A percentile compares a stretch with the other conserved stretches of the same genome.
These are phyloP conservation scores for Kwoniella botswanensis DNA, from an alignment of 768 basidiomycete species.

Conservation along the genomic window DNA sequence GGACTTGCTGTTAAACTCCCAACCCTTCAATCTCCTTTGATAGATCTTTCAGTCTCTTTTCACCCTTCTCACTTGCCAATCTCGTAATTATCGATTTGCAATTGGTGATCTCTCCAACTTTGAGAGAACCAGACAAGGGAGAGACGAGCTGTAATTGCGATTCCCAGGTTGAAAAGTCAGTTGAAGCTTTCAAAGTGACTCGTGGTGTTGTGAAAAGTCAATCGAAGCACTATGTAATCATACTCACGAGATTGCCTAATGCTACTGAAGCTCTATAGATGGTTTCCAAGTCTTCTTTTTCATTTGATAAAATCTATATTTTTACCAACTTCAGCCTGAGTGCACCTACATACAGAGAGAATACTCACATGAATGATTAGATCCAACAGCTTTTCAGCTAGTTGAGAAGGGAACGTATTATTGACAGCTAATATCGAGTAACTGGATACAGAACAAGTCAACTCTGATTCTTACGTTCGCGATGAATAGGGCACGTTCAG, in stretches of 20 bases:
- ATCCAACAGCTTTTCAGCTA: slow-evolving; percentile 32
- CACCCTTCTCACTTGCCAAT: slow-evolving; percentile 39
- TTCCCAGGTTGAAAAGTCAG: not conserved
- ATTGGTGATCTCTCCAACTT: slow-evolving; percentile 42
- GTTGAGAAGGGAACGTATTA: slow-evolving; percentile 27
- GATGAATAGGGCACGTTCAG: not conserved
- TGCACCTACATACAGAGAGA: not conserved
- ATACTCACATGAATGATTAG: slow-evolving; percentile 45
- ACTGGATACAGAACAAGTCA: slow-evolving; percentile 31
- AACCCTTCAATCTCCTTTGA: slow-evolving; percentile 43
- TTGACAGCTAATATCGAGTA: slow-evolving; percentile 53
- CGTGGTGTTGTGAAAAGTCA: not conserved
- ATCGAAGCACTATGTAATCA: not conserved
- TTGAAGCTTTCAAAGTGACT: not conserved
- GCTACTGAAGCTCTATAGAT: slow-evolving; percentile 54
- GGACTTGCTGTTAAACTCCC: slow-evolving; percentile 17
- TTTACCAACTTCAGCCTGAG: no score
- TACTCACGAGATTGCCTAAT: slow-evolving; percentile 53
- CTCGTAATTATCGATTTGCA: slow-evolving; percentile 35
- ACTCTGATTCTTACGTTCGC: not conserved
- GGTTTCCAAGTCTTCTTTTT: slow-evolving; percentile 49
- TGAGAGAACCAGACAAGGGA: slow-evolving; percentile 40
- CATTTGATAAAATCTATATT: slow-evolving; percentile 50
- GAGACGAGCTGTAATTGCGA: slow-evolving; percentile 33
- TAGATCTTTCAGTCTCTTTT: slow-evolving; percentile 51